A percentile compares a stretch with the other conserved stretches of the same genome.
These are phyloP conservation scores for Lithocarpus polystachyus DNA, from an alignment of 306 rosid genomes.

Conservation along the genomic window DNA sequence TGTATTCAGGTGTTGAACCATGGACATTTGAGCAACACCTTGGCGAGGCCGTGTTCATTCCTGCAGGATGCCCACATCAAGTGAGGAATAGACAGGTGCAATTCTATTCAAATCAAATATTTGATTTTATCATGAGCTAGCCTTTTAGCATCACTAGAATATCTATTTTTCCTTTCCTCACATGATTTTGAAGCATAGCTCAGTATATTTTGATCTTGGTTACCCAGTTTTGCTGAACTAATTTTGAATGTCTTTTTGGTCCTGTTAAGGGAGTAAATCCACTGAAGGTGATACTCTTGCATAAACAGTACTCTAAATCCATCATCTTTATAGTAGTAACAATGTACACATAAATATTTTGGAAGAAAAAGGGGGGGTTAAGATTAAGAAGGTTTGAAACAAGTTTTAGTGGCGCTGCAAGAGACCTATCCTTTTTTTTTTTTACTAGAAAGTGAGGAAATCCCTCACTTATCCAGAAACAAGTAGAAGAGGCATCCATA, in stretches of 20 bases:
- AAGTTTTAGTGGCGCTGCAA: background rate
- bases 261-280: no score
- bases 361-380: no score
- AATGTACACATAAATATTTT: no score
- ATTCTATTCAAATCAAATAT: background rate
- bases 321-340: no score
- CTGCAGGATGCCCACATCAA: conserved; percentile 78
- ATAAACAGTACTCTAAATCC: no score
- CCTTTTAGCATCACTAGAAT: background rate
- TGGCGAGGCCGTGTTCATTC: conserved; percentile 68
- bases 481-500: background rate
- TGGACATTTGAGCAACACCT: conserved; percentile 72
- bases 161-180: background rate
- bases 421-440: background rate
- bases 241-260: no score
- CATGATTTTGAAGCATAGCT: background rate
- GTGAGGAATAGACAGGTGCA: conserved; percentile 61
- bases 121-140: background rate
- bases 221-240: background rate
- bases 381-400: no score
- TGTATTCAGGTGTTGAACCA: conserved; percentile 51
- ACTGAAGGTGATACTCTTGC: no score
- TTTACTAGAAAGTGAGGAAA: background rate
- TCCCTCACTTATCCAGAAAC: background rate
- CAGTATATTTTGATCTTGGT: background rate